phyloP scores from a whole-genome alignment of 1,139 yeast genomes.

The Martiniozyma asiatica region DNA sequence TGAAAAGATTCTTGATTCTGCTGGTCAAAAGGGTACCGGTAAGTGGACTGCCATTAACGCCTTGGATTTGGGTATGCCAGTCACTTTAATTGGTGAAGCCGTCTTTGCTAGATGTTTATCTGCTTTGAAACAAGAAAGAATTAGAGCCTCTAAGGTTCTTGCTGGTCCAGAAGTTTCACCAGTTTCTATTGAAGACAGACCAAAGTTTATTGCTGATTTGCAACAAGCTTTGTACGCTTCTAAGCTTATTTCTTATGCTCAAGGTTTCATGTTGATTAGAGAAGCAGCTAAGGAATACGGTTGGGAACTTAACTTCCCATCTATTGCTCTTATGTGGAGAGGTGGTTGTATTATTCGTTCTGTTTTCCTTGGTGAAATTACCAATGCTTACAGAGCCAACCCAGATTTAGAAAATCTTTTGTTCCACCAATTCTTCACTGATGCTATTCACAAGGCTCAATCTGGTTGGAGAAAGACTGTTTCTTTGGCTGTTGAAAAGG shows the following conservation, averaged over 20 bases:
- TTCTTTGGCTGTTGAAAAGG: slow-evolving; percentile 65
- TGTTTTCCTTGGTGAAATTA: slow-evolving; percentile 93
- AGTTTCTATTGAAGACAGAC: slow-evolving; percentile 58
- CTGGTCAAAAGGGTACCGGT: slow-evolving; percentile 99
- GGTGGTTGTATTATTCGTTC: slow-evolving; percentile 99
- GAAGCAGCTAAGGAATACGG: slow-evolving; percentile 96
- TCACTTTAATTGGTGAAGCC: slow-evolving; percentile 96
- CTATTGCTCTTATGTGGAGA: slow-evolving; percentile 99
- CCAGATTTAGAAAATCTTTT: slow-evolving; percentile 91
- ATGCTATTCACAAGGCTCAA: slow-evolving; percentile 90
- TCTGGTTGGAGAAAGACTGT: slow-evolving; percentile 88
- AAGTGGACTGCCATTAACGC: slow-evolving; percentile 99
- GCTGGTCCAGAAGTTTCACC: slow-evolving; percentile 56
- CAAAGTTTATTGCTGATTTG: slow-evolving; percentile 79
- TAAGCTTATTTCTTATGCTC: slow-evolving; percentile 96
- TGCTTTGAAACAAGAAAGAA: slow-evolving; percentile 85
- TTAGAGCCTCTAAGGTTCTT: slow-evolving; percentile 65
- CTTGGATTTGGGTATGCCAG: slow-evolving; percentile 95
- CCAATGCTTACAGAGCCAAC: slow-evolving; percentile 87
- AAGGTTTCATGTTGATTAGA: slow-evolving; percentile 98
- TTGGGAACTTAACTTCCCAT: slow-evolving; percentile 97
- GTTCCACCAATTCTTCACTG: slow-evolving; percentile 88
- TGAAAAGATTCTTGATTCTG: slow-evolving; percentile 91
- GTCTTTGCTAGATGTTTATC: slow-evolving; percentile 95
- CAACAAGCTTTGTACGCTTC: slow-evolving; percentile 99